Base-by-base conservation (phyloP, 495 filamentous ascomycete genomes). In the Cairneyella variabilis region DNA sequence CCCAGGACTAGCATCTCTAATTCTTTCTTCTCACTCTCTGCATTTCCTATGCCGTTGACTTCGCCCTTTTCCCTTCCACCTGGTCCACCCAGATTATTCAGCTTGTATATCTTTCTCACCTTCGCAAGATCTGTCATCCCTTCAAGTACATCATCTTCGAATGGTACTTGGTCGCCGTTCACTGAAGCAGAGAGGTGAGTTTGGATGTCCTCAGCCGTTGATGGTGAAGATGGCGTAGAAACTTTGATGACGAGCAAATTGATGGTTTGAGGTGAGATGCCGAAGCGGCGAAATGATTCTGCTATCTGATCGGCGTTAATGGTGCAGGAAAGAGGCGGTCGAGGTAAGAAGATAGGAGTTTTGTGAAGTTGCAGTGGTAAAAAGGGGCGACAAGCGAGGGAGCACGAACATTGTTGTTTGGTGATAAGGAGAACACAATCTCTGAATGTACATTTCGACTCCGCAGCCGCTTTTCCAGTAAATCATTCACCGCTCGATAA, bases 381-480 rank as follows among this genome's bases (percentile, higher is more conserved):
- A 44, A 43, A 20, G 17, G 21, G 44, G 26, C 22, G 3, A n/a
- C 11, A 10, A 44, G 23, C n/a, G 20, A 44, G 7, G 56, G 7
- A 32, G 28, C 28, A 63, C 63, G 17, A 38, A 51, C 91, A 70
- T 97, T 97, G 58, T 92, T 97, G 44, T 87, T 89, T 0, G 85
- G 77, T 46, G 82, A 88, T 9, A 99, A 71, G 11, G 82, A 83
- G 60, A 88, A 88, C 2, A 99, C 91, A 53, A 90, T 88, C 66
- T 97, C 93, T 0, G 91, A 93, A 61, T 97, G 93, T 10, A 97
- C 84, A 64, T 96, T 97, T 30, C 84, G 80, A 21, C 89, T 93
- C 59, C 82, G 84, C 26, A 92, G 70, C 20, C 82, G 79, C 0
- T 71, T 71, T 37, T 59, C 64, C 14, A 83, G 50, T 26, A 78